phyloP scores from a whole-genome alignment of 1,284 basidiomycete species.

The Heliocybe sulcata region DNA sequence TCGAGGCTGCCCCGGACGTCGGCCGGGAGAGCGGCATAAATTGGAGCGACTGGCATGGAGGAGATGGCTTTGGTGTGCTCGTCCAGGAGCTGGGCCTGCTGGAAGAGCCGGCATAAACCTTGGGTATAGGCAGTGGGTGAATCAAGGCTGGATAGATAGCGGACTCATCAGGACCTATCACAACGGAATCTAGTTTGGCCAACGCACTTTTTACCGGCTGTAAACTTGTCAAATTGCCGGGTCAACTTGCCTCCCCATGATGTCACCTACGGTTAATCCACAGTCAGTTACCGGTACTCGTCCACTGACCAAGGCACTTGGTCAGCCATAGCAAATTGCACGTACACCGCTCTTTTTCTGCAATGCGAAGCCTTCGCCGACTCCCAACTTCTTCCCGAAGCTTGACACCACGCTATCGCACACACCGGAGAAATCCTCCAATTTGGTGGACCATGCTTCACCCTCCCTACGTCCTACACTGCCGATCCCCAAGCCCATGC shows the following conservation, averaged over 20 bases:
- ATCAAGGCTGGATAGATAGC: conserved; percentile 55
- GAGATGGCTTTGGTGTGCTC: conserved; percentile 78
- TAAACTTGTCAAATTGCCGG: conserved; percentile 84
- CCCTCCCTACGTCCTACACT: conserved; percentile 64
- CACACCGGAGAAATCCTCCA: conserved; percentile 66
- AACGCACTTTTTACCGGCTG: conserved; percentile 82
- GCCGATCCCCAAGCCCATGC: conserved; percentile 62
- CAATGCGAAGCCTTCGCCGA: conserved; percentile 75
- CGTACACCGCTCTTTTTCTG: conserved; percentile 72
- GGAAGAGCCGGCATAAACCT: conserved; percentile 71
- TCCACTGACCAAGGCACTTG: background rate
- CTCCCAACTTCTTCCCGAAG: conserved; percentile 84
- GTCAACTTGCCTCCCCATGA: conserved; percentile 80
- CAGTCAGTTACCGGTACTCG: conserved; percentile 9
- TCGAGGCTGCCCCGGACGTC: conserved; percentile 66
- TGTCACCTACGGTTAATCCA: conserved; percentile 30
- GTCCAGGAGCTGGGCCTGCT: conserved; percentile 75
- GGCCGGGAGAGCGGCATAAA: conserved; percentile 63
- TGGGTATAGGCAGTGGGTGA: conserved; percentile 84
- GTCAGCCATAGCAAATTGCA: conserved; percentile 11
- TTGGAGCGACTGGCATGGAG: conserved; percentile 53
- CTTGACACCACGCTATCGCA: conserved; percentile 84
- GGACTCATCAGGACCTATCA: conserved; percentile 6
- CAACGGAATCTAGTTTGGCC: too few relatives aligned
- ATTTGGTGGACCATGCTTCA: conserved; percentile 61